phyloP scores from a whole-genome alignment of 164 flowering plant species.

The Umbilicus rupestris region DNA sequence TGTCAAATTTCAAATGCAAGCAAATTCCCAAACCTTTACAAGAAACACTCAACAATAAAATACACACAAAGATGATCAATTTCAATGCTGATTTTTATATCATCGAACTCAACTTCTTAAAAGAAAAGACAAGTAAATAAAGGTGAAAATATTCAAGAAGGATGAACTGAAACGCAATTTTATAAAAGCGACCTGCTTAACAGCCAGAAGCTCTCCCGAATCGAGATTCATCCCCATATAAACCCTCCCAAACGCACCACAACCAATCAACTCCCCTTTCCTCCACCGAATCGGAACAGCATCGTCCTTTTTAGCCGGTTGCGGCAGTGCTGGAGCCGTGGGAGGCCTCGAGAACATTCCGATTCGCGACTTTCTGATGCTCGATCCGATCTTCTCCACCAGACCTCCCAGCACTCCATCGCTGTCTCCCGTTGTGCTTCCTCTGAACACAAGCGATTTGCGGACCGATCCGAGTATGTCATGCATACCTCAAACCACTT shows the following conservation, averaged over 20 bases:
- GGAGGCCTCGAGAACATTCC: constrained; percentile 48
- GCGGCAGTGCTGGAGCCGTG: constrained; percentile 26
- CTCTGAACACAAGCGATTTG: constrained; percentile 59
- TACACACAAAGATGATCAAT: constrained; percentile 4
- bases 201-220: constrained; percentile 92
- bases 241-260: constrained; percentile 89
- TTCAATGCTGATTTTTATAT: neutral
- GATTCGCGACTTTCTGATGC: constrained; percentile 65
- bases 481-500: constrained; percentile 32
- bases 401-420: constrained; percentile 33
- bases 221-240: constrained; percentile 98
- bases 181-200: constrained; percentile 97
- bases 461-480: constrained; percentile 74
- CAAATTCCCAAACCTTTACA: neutral
- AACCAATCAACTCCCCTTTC: constrained; percentile 86
- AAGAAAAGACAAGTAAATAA: neutral
- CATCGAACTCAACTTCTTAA: neutral
- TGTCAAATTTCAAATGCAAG: neutral
- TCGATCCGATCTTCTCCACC: constrained; percentile 63
- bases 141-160: neutral
- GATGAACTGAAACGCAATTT: neutral
- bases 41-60: neutral
- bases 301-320: constrained; percentile 13
- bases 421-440: constrained; percentile 26
- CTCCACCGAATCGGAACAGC: constrained; percentile 71